A percentile compares a stretch with the other conserved stretches of the same genome.
phyloP scores from a whole-genome alignment of 345 rosid species.

The Salix koriyanagi region DNA sequence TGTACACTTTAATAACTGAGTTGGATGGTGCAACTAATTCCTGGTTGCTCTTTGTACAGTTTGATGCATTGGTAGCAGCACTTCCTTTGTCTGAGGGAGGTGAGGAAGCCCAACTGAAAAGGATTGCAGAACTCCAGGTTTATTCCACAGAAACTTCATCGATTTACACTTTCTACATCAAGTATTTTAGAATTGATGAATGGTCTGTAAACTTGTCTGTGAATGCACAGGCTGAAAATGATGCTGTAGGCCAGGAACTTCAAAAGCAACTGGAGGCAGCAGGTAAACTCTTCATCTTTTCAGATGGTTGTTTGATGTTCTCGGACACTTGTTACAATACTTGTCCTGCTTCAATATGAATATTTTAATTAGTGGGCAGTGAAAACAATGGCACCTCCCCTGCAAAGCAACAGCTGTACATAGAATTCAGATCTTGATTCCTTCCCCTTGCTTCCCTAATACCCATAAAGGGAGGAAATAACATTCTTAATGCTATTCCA shows the following conservation, averaged over 20 bases:
- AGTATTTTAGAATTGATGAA: not conserved
- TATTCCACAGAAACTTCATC: not conserved
- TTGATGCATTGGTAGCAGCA: constrained; percentile 86
- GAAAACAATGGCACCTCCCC: not conserved
- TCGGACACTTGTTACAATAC: not conserved
- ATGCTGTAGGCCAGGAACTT: constrained; percentile 77
- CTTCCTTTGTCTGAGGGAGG: constrained; percentile 89
- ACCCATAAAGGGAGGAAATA: not conserved
- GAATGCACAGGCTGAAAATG: constrained; percentile 60
- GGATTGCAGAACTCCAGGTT: constrained; percentile 77
- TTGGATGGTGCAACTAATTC: not conserved
- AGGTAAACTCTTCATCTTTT: constrained; percentile 35
- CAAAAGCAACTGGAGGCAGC: constrained; percentile 93
- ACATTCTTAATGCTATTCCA: not conserved
- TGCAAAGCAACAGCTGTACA: not conserved
- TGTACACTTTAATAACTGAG: not conserved
- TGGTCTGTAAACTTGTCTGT: not conserved
- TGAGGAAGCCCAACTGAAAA: constrained; percentile 83
- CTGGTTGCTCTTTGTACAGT: constrained; percentile 36
- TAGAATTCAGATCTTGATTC: not conserved
- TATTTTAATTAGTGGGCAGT: not conserved
- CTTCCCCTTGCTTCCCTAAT: not conserved
- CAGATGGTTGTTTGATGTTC: not conserved
- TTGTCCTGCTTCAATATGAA: not conserved
- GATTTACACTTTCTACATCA: not conserved